phyloP scores from a whole-genome alignment of 495 filamentous ascomycete genomes.

The Penicillium macrosclerotiorum region DNA sequence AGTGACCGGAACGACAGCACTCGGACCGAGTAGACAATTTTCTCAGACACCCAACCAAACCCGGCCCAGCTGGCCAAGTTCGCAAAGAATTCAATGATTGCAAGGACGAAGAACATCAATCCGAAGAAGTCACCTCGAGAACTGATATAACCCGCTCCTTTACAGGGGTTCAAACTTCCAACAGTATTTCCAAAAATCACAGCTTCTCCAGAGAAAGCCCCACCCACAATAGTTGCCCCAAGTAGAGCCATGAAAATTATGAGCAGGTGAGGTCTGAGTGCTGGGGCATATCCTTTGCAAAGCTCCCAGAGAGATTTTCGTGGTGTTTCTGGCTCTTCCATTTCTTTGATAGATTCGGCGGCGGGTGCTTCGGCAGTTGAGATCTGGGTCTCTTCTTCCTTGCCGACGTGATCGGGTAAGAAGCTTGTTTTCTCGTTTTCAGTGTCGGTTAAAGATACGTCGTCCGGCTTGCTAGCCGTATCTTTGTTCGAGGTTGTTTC shows the following conservation, averaged over 20 bases:
- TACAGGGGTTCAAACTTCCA: conserved; percentile 44
- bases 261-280: conserved; percentile 37
- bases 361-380: conserved; percentile 16
- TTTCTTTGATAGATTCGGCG: conserved; percentile 14
- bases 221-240: conserved; percentile 43
- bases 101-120: conserved; percentile 56
- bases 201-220: conserved; percentile 48
- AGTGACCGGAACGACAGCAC: conserved; percentile 51
- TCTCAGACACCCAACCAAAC: conserved; percentile 53
- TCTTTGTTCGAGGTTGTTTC: conserved; percentile 19
- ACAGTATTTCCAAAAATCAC: conserved; percentile 55
- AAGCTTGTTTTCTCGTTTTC: conserved; percentile 23
- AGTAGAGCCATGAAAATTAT: conserved; percentile 36
- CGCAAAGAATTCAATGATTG: conserved; percentile 51
- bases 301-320: conserved; percentile 32
- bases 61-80: conserved; percentile 49
- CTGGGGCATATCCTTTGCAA: conserved; percentile 29
- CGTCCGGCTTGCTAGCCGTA: conserved; percentile 25
- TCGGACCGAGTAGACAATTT: conserved; percentile 48
- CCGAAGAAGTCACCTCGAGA: conserved; percentile 48
- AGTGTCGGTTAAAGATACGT: conserved; percentile 20
- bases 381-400: conserved; percentile 15
- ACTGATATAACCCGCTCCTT: conserved; percentile 32
- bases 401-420: conserved; percentile 12
- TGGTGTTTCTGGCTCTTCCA: conserved; percentile 31